Evolutionary conservation across 108 stramenopile genomes (phyloP).

Genomic region (Stephanodiscus minutulus): DNA sequence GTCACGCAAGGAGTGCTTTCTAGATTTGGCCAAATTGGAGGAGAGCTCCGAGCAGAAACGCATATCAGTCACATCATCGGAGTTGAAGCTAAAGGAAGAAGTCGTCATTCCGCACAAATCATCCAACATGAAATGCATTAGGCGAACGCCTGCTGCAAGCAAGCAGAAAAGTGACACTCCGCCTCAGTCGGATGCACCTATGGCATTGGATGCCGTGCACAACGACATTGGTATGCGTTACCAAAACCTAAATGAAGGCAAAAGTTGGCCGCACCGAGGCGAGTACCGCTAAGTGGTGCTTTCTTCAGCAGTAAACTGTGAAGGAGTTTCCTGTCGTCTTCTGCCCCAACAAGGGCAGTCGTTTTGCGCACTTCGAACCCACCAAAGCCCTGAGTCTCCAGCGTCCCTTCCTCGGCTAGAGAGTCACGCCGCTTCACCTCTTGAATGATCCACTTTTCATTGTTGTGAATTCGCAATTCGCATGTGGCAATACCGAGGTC

Average conservation of each 20-base stretch:
- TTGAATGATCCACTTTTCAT: slow-evolving; percentile 52
- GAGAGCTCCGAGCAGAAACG: too few relatives aligned
- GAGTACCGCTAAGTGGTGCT: slow-evolving; percentile 42
- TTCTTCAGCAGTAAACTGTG: slow-evolving; percentile 37
- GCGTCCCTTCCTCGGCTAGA: slow-evolving; percentile 44
- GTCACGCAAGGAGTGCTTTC: too few relatives aligned
- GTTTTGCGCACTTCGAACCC: slow-evolving; percentile 47
- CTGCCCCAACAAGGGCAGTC: slow-evolving; percentile 42
- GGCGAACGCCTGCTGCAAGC: too few relatives aligned
- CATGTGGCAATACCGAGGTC: slow-evolving; percentile 38
- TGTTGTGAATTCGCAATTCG: slow-evolving; percentile 39
- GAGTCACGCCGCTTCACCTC: slow-evolving; percentile 34
- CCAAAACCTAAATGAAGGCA: slow-evolving; percentile 47
- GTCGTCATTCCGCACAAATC: too few relatives aligned
- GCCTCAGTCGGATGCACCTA: too few relatives aligned
- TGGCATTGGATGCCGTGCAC: too few relatives aligned
- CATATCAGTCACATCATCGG: too few relatives aligned
- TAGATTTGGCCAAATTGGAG: too few relatives aligned
- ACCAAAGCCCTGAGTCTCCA: slow-evolving; percentile 43
- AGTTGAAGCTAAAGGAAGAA: too few relatives aligned
- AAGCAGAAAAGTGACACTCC: too few relatives aligned
- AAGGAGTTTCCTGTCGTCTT: slow-evolving; percentile 44
- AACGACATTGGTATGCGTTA: slow-evolving; percentile 27
- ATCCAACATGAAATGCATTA: too few relatives aligned
- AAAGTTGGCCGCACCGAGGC: neutral